phyloP scores from a whole-genome alignment of 257 asterid genomes.

The Plantago elongata region DNA sequence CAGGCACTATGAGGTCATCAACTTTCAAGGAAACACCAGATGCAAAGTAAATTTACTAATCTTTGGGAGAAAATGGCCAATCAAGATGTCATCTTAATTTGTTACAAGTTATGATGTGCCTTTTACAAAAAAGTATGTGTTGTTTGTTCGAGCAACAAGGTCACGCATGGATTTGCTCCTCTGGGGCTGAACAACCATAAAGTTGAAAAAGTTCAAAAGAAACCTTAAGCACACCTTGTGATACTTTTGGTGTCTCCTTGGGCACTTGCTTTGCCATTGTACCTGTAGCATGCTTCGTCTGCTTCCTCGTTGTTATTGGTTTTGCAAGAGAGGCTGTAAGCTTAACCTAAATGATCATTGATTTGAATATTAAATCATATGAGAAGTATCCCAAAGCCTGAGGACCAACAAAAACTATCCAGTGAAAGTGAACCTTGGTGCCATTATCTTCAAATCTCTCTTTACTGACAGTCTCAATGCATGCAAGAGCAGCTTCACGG shows the following conservation, averaged over 20 bases:
- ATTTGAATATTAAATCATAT: conserved; percentile 18
- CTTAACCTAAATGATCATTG: conserved; percentile 39
- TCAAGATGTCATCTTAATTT: too few relatives aligned
- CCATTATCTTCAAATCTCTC: conserved; percentile 37
- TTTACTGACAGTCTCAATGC: conserved; percentile 47
- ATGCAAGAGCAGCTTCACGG: conserved; percentile 63
- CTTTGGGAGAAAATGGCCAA: too few relatives aligned
- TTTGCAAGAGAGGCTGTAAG: conserved; percentile 57
- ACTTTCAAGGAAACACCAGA: too few relatives aligned
- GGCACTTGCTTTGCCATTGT: conserved; percentile 26
- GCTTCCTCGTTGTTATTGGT: conserved; percentile 37
- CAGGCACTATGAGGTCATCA: too few relatives aligned
- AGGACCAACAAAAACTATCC: conserved; percentile 4
- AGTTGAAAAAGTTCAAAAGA: conserved; percentile 7
- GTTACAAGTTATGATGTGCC: too few relatives aligned
- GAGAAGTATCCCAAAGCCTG: conserved; percentile 11
- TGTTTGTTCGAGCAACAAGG: conserved; percentile 4
- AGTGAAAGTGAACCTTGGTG: conserved; percentile 39
- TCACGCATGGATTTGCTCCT: not conserved
- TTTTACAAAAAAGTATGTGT: not conserved
- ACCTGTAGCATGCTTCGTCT: conserved; percentile 26
- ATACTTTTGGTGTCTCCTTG: conserved; percentile 30
- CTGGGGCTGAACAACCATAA: not conserved
- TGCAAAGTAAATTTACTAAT: too few relatives aligned
- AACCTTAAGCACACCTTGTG: conserved; percentile 32